phyloP scores from a whole-genome alignment of 352 stramenopile species.

The Phytopythium mirpurense region DNA sequence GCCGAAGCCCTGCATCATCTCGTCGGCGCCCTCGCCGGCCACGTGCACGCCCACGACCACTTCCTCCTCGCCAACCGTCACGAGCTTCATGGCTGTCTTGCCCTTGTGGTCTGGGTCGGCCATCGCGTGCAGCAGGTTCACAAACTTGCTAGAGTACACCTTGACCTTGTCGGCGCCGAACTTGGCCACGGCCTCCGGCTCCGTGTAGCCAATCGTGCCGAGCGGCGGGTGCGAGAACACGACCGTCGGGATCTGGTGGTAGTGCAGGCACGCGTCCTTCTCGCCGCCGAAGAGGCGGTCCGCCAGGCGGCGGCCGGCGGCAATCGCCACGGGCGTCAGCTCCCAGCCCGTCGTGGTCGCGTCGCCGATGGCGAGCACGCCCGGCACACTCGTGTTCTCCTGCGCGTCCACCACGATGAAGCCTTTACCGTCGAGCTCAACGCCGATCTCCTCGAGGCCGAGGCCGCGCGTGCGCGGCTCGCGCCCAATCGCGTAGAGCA shows the following conservation, averaged over 20 bases:
- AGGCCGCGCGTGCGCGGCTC: constrained; percentile 83
- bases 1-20: constrained; percentile 98
- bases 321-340: constrained; percentile 88
- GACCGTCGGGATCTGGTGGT: constrained; percentile 94
- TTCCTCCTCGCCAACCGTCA: constrained; percentile 82
- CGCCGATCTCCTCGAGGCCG: constrained; percentile 73
- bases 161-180: constrained; percentile 94
- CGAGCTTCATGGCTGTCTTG: constrained; percentile 93
- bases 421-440: constrained; percentile 63
- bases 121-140: constrained; percentile 94
- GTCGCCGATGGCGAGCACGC: constrained; percentile 92
- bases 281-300: constrained; percentile 90
- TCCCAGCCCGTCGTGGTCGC: constrained; percentile 84
- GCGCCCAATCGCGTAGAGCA: constrained; percentile 82
- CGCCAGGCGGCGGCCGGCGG: constrained; percentile 82
- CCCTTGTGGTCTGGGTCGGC: constrained; percentile 88
- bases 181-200: constrained; percentile 88
- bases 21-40: constrained; percentile 91
- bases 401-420: constrained; percentile 91
- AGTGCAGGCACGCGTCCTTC: constrained; percentile 70
- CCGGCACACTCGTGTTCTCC: constrained; percentile 84
- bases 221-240: constrained; percentile 97
- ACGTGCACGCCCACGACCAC: constrained; percentile 95
- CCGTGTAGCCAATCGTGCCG: constrained; percentile 93
- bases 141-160: constrained; percentile 94